These are phyloP conservation scores for Bolboschoenus planiculmis DNA, from an alignment of 176 grass and related monocot genomes.

Conservation along the genomic window DNA sequence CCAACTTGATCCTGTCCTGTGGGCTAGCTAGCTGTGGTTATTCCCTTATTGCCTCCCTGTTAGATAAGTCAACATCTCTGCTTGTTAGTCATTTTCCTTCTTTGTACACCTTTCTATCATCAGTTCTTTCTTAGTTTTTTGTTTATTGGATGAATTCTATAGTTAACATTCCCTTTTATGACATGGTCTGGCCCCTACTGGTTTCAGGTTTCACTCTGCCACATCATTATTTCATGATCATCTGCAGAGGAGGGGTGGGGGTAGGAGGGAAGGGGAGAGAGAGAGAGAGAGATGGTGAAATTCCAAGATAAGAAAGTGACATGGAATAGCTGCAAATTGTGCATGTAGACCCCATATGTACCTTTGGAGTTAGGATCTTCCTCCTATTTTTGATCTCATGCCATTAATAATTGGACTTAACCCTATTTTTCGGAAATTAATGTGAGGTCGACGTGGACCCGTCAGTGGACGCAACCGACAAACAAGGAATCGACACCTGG, in stretches of 20 bases:
- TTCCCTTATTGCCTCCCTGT: slow-evolving; percentile 25
- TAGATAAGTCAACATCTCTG: slow-evolving; percentile 10
- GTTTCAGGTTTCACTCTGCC: slow-evolving; percentile 22
- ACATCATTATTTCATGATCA: slow-evolving; percentile 12
- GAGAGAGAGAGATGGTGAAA: neutral
- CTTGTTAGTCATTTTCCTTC: slow-evolving; percentile 21
- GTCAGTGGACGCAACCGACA: slow-evolving; percentile 6
- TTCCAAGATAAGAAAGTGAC: slow-evolving; percentile 24
- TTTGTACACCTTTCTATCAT: neutral
- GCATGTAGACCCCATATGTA: slow-evolving; percentile 23
- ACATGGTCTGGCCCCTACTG: neutral
- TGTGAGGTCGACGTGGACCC: neutral
- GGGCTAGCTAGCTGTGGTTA: slow-evolving; percentile 2
- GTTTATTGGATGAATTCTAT: slow-evolving; percentile 2
- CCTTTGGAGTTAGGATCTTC: slow-evolving; percentile 11
- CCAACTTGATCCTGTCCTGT: neutral
- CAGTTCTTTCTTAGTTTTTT: neutral
- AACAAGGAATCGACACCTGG: neutral
- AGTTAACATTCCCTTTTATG: slow-evolving; percentile 19
- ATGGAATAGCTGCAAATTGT: slow-evolving; percentile 28
- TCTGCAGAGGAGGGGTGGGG: neutral
- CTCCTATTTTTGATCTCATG: slow-evolving; percentile 22
- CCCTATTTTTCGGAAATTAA: slow-evolving; percentile 13
- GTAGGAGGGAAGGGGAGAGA: neutral
- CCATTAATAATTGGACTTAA: slow-evolving; percentile 18